Evolutionary conservation across 2,329 filamentous ascomycete species (phyloP).

Genomic region (Paramyrothecium roridum): DNA sequence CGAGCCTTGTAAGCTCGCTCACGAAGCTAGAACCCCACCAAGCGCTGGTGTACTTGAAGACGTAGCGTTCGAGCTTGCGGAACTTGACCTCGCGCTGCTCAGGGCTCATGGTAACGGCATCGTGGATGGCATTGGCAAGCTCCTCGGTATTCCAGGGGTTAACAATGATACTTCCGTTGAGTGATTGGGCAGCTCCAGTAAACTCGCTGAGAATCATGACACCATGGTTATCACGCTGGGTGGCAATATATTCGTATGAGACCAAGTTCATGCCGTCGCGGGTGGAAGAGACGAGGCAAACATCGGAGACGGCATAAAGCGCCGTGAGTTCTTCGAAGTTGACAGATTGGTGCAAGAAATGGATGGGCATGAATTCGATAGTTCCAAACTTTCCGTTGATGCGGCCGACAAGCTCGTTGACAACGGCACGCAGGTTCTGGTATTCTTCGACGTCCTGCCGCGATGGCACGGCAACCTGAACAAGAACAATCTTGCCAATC

Average conservation of each 20-base stretch:
- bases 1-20: conserved; percentile 66
- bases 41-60: conserved; percentile 95
- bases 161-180: conserved; percentile 90
- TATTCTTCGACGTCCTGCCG: conserved; percentile 97
- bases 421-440: conserved; percentile 89
- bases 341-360: conserved; percentile 96
- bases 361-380: conserved; percentile 97
- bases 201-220: conserved; percentile 96
- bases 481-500: conserved; percentile 95
- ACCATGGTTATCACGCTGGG: conserved; percentile 85
- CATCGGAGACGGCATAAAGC: conserved; percentile 87
- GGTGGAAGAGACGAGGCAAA: conserved; percentile 90
- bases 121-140: conserved; percentile 86
- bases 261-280: conserved; percentile 99
- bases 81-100: conserved; percentile 86
- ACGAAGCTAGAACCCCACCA: conserved; percentile 98
- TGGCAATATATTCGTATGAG: conserved; percentile 96
- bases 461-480: conserved; percentile 93
- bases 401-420: conserved; percentile 93
- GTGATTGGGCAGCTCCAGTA: conserved; percentile 87
- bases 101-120: conserved; percentile 93
- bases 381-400: conserved; percentile 98
- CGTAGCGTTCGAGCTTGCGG: conserved; percentile 88
- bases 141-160: conserved; percentile 99
- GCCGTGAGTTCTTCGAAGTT: conserved; percentile 92